These are phyloP conservation scores for Ceratopteris richardii DNA, from an alignment of 75 land plant species.

Conservation along the genomic window DNA sequence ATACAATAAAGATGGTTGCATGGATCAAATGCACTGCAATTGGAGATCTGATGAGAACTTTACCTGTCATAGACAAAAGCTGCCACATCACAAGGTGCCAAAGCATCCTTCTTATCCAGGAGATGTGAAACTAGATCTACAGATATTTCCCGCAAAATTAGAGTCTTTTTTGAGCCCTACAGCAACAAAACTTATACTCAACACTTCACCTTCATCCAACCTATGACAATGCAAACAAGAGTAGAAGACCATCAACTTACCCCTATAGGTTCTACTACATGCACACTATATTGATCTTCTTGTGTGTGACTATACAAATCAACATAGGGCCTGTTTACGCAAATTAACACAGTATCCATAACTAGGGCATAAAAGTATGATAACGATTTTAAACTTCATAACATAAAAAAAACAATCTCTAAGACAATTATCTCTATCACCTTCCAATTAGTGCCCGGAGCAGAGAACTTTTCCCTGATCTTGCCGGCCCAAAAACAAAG, in stretches of 20 bases:
- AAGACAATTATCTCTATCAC: too few relatives aligned
- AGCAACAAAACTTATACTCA: too few relatives aligned
- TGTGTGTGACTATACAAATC: conserved; percentile 52
- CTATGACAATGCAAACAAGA: not conserved
- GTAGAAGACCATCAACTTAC: conserved; percentile 33
- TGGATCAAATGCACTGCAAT: too few relatives aligned
- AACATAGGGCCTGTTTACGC: conserved; percentile 48
- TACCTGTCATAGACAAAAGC: conserved; percentile 96
- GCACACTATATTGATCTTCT: conserved; percentile 59
- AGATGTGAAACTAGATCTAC: conserved; percentile 46
- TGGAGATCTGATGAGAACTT: not conserved
- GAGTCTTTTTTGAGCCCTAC: conserved; percentile 63
- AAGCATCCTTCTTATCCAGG: conserved; percentile 60
- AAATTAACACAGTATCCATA: too few relatives aligned
- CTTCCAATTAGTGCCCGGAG: conserved; percentile 77
- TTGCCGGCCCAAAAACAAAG: conserved; percentile 85
- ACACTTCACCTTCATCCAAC: too few relatives aligned
- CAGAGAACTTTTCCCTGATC: conserved; percentile 77
- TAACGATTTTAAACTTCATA: too few relatives aligned
- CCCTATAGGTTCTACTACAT: conserved; percentile 57
- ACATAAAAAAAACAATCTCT: too few relatives aligned
- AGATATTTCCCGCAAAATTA: conserved; percentile 76
- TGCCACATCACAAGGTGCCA: conserved; percentile 87
- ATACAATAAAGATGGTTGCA: too few relatives aligned
- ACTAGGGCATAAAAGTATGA: too few relatives aligned